Evolutionary conservation across 148 eudicot genomes (phyloP).

Genomic region (Rhododendron williamsianum): DNA sequence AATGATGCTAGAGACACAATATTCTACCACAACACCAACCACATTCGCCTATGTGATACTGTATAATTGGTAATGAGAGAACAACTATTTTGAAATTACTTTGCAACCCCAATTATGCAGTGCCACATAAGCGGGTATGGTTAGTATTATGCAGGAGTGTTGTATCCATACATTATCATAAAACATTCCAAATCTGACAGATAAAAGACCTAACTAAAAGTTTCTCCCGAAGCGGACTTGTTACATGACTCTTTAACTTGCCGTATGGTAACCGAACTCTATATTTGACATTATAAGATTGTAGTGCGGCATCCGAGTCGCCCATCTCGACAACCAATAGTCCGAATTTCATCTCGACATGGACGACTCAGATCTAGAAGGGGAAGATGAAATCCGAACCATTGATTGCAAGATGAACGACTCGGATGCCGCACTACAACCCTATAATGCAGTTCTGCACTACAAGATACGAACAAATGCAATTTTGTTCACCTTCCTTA

Average conservation of each 20-base stretch:
- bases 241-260: not conserved
- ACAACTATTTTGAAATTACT: no score
- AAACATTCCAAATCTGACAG: not conserved
- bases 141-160: not conserved
- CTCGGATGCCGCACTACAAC: not conserved
- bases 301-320: no score
- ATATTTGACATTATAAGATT: no score
- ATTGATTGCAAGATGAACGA: not conserved
- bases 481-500: no score
- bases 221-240: not conserved
- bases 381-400: not conserved
- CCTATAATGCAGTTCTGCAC: no score
- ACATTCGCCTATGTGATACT: no score
- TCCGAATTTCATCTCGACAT: not conserved
- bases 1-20: no score
- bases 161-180: no score
- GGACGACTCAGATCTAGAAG: not conserved
- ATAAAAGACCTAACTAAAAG: not conserved
- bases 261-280: not conserved
- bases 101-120: no score
- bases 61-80: not conserved
- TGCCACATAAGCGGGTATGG: no score
- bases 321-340: not conserved
- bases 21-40: no score
- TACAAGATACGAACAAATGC: no score